Base-by-base conservation (phyloP, 208 protist genomes). In the Angomonas deanei region DNA sequence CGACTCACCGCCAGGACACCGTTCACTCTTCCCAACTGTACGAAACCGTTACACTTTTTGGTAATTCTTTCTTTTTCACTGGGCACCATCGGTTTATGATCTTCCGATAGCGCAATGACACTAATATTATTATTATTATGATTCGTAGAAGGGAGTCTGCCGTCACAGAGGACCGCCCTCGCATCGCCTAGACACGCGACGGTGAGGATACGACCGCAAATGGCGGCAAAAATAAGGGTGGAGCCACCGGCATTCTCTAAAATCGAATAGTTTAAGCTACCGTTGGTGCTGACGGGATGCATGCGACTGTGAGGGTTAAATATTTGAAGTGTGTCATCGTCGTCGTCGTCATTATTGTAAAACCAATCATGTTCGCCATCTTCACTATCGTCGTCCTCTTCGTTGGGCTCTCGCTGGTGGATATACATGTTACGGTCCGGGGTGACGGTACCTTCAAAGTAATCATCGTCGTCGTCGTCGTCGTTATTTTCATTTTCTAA, bases 21-120 rank as follows among this genome's bases (percentile, higher is more conserved):
- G 66, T 90, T 93, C 2, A 97, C 92, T n/a, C 94, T 82, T 24
- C 91, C 90, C 77, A 94, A 89, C 71, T 94, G 80, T 1, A 97
- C 92, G 78, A 90, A 96, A 21, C 88, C 88, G 38, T 87, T 89
- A 58, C 85, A 92, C 24, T 75, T 74, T 13, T 59, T 59, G 64
- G 8, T 42, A 42, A 97, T 96, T 34, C 94, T 82, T 10, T 72
- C 65, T 13, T 64, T 70, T 67, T 97, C 89, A 55, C 76, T 75
- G 3, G 64, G 28, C 49, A 88, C 80, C n/a, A 60, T 75, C 0
- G 92, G 92, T 69, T 96, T 97, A 74, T 97, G 94, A 59, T 97
- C 94, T 26, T 93, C 82, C 46, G 73, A 88, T 72, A 98, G 80
- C 6, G 91, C 86, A 17, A 93, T 91, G n/a, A 53, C 47, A 26